Percentiles rank a stretch among this genome's conserved stretches.
phyloP scores from a whole-genome alignment of 495 filamentous ascomycete species.

The Parathielavia appendiculata region DNA sequence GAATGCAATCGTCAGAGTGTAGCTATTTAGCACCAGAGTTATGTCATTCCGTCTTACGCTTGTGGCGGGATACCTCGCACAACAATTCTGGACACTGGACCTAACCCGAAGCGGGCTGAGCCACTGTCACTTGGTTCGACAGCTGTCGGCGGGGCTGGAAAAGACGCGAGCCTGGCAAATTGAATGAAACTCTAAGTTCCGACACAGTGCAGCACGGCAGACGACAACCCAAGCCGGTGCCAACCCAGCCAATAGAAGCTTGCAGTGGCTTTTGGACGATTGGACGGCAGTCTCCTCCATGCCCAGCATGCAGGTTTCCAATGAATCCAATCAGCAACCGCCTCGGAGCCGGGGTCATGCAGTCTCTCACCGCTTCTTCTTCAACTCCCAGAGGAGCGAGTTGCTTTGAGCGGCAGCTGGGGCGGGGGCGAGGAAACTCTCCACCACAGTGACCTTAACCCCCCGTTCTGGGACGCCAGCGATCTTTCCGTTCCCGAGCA shows the following conservation, averaged over 20 bases:
- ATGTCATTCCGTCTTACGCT: too few relatives aligned
- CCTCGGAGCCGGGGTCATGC: constrained; percentile 31
- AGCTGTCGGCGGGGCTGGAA: constrained; percentile 25
- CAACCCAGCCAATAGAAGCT: constrained; percentile 11
- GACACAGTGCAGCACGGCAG: constrained; percentile 32
- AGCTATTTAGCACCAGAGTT: too few relatives aligned
- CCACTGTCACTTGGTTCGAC: constrained; percentile 4
- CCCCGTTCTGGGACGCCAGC: constrained; percentile 15
- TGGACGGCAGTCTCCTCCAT: constrained; percentile 25
- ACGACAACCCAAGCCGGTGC: constrained; percentile 9
- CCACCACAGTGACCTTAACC: constrained; percentile 9
- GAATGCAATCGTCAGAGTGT: too few relatives aligned
- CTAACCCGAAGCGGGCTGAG: too few relatives aligned
- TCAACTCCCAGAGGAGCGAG: constrained; percentile 29
- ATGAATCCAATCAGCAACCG: constrained; percentile 28
- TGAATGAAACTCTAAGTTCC: constrained; percentile 25
- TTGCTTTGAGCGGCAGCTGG: constrained; percentile 20
- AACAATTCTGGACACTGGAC: not conserved
- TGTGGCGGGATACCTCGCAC: too few relatives aligned
- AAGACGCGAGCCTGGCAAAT: not conserved
- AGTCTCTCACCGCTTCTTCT: constrained; percentile 40
- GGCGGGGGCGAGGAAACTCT: not conserved
- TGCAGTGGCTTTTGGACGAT: constrained; percentile 17
- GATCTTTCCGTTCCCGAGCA: constrained; percentile 10
- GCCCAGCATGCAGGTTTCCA: constrained; percentile 23